Evolutionary conservation across 2,329 filamentous ascomycete genomes (phyloP), one percentile per base, ranked within the genome.

Genomic region (Neobulgaria alba): DNA sequence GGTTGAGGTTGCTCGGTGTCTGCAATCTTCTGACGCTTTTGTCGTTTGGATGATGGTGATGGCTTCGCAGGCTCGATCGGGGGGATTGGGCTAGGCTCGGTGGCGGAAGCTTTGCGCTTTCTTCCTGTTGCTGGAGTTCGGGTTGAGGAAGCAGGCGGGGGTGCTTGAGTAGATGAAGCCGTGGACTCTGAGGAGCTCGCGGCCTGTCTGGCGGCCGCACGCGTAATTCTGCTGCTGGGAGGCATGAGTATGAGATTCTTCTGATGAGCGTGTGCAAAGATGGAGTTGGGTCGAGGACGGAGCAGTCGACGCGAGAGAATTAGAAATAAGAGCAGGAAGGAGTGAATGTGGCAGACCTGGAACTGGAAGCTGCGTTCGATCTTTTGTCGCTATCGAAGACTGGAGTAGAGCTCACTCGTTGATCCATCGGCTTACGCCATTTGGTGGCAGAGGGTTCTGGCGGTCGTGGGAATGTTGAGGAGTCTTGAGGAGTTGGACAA

Each of bases 131-230:
- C 63, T 48, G 64, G 66, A 50, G 67, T 62, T 54, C 57, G 65
- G 58, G 61, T 65, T 56, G 64, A 65, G 57, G 62, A 58, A 39
- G 58, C 38, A 43, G 23, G 23, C 7, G 23, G 23, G 23, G 53
- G 41, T 36, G 36, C 36, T 30, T 43, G 37, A 29, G 33, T 29
- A 59, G 65, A 57, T 48, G 59, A 42, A 38, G 38, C 56, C 57
- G 63, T 54, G 36, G 57, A 51, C 37, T 56, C 46, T 53, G 56
- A 50, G 49, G 59, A 50, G 55, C 59, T 77, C 62, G 85, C 83
- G 70, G 85, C 85, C 77, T 86, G 81, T 73, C 88, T 88, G 71
- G 89, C 84, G 66, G 89, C 83, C 60, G 89, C 92, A 72, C 90
- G 87, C 73, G 90, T 95, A 60, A 92, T 81, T 85, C 89, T 95